Evolutionary conservation across 2,329 filamentous ascomycete species (phyloP), one percentile per base, ranked within the genome.

Genomic region (Emydomyces testavorans): DNA sequence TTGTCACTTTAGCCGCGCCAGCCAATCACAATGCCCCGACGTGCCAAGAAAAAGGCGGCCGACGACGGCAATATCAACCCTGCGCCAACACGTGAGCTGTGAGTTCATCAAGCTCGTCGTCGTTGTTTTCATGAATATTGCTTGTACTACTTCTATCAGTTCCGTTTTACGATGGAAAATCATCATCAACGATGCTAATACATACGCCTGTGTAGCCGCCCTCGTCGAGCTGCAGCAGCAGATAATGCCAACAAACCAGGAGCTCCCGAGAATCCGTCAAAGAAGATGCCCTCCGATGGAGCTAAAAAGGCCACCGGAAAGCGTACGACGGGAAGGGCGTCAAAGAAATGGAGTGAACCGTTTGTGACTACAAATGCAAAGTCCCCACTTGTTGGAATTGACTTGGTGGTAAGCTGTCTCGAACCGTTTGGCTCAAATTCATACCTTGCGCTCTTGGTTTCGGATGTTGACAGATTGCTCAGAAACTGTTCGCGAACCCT

Each of bases 401-500:
- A 69, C 46, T 53, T 69, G 42, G 64, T 66, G 48, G 66, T 69
- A 62, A 49, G 63, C 57, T 24, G 6, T 39, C 43, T 31, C 41
- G 16, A 18, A 29, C 10, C 28, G 11, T 13, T 26, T 21, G 13
- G 26, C 11, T n/a, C n/a, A n/a, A n/a, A n/a, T n/a, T n/a, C n/a
- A n/a, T n/a, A n/a, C n/a, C n/a, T n/a, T n/a, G n/a, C n/a, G n/a
- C n/a, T n/a, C n/a, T n/a, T n/a, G n/a, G n/a, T 38, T 24, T 32
- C 8, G 21, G 26, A 35, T 34, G 20, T 39, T 52, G 37, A 50
- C 29, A 23, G 6, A 15, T 28, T 34, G n/a, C 20, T 8, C 53
- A 69, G 67, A 65, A 63, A 59, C 52, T 70, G 5, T 58, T 71
- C 21, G 57, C 65, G 6, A 58, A 60, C 15, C 66, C 66, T 1